Evolutionary conservation across 805 yeast species (phyloP).

Genomic region (Lipomyces chichibuensis): DNA sequence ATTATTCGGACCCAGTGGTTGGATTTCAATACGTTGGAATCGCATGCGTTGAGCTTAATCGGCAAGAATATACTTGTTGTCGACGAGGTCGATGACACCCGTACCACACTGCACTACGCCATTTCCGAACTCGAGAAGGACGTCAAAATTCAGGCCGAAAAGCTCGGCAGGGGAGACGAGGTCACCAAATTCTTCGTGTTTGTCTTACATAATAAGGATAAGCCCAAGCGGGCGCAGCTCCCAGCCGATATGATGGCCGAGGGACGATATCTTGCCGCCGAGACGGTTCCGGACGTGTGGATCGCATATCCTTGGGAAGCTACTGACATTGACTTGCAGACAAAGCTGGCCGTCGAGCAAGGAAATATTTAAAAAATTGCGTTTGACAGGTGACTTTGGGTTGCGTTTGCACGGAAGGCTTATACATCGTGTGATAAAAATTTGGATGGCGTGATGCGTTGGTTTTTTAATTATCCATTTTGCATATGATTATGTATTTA

Average conservation of each 20-base stretch:
- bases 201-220: slow-evolving; percentile 81
- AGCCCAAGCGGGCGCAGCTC: slow-evolving; percentile 76
- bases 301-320: slow-evolving; percentile 93
- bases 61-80: slow-evolving; percentile 82
- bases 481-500: background rate
- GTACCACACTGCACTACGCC: slow-evolving; percentile 87
- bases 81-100: slow-evolving; percentile 90
- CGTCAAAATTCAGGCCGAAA: slow-evolving; percentile 61
- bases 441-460: slow-evolving; percentile 1
- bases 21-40: slow-evolving; percentile 71
- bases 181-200: slow-evolving; percentile 72
- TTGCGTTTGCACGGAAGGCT: background rate
- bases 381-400: background rate
- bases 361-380: slow-evolving; percentile 54
- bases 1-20: slow-evolving; percentile 90
- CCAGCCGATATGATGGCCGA: slow-evolving; percentile 63
- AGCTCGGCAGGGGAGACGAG: slow-evolving; percentile 61
- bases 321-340: slow-evolving; percentile 75
- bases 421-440: background rate
- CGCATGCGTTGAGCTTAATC: slow-evolving; percentile 73
- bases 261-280: slow-evolving; percentile 72
- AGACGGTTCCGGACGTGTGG: slow-evolving; percentile 77
- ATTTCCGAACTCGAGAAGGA: slow-evolving; percentile 72
- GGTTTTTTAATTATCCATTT: background rate
- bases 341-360: slow-evolving; percentile 64